Conservation (phyloP, 139 green algal genomes). For the Dunaliella sp. region DNA sequence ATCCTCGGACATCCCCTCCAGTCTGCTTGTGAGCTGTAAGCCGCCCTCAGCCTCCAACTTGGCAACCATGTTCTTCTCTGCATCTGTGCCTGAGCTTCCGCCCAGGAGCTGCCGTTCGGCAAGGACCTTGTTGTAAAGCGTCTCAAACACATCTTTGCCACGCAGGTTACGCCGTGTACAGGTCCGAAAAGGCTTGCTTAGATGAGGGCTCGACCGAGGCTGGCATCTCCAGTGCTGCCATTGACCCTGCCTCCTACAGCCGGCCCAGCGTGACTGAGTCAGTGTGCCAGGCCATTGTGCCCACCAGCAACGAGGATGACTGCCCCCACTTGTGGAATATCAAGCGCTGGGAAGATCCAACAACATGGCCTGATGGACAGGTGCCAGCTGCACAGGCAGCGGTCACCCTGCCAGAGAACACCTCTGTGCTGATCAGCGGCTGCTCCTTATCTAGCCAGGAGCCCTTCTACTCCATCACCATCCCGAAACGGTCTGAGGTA, state of each 20-base stretch:
- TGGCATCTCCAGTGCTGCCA: background rate
- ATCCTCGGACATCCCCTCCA: constrained; percentile 92
- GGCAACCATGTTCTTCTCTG: constrained; percentile 91
- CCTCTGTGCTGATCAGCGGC: constrained; percentile 27
- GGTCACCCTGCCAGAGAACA: constrained; percentile 31
- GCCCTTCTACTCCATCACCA: constrained; percentile 25
- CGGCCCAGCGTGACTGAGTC: too few relatives aligned
- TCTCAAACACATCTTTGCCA: constrained; percentile 99
- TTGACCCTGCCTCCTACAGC: background rate
- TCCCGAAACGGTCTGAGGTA: constrained; percentile 30
- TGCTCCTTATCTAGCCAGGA: constrained; percentile 27
- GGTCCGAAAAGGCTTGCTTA: background rate
- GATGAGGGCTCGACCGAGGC: background rate
- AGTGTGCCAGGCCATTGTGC: too few relatives aligned
- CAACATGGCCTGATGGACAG: background rate
- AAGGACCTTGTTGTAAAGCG: constrained; percentile 99
- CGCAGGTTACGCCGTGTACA: background rate
- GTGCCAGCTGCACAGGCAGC: background rate
- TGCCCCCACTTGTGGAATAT: constrained; percentile 1
- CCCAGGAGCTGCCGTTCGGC: constrained; percentile 93
- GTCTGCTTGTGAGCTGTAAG: constrained; percentile 84
- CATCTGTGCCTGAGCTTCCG: constrained; percentile 79
- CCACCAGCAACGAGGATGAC: background rate
- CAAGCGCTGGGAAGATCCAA: constrained; percentile 3
- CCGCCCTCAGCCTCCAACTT: constrained; percentile 98